Evolutionary conservation across 164 flowering plant species (phyloP).

Genomic region (Umbilicus rupestris): DNA sequence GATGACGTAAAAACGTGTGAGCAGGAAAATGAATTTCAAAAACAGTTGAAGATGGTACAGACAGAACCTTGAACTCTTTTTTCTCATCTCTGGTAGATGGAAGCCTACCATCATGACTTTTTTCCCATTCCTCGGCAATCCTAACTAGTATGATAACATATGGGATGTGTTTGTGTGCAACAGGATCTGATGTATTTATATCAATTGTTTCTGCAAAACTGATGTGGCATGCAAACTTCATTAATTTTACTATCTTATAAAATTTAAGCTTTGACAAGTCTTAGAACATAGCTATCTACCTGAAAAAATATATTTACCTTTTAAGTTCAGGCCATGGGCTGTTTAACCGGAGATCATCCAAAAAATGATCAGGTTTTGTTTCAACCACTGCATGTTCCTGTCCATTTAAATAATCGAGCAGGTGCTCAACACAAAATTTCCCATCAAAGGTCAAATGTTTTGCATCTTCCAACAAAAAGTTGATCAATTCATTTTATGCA

Average conservation of each 20-base stretch:
- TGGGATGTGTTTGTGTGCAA: slow-evolving; percentile 88
- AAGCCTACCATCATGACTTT: slow-evolving; percentile 52
- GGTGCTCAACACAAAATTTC: not conserved
- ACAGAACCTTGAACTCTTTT: slow-evolving; percentile 73
- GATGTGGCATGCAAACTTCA: not conserved
- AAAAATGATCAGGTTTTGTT: slow-evolving; percentile 96
- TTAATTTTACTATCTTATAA: not conserved
- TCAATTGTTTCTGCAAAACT: slow-evolving; percentile 74
- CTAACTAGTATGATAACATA: slow-evolving; percentile 89
- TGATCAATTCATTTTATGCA: no score
- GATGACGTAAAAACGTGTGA: not conserved
- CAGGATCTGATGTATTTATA: slow-evolving; percentile 62
- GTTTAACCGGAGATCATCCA: slow-evolving; percentile 85
- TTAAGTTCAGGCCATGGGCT: slow-evolving; percentile 96
- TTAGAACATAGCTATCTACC: not conserved
- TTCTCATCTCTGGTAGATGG: slow-evolving; percentile 93
- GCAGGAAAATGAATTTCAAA: not conserved
- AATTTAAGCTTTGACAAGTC: not conserved
- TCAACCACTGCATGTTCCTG: slow-evolving; percentile 94
- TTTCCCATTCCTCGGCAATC: slow-evolving; percentile 83
- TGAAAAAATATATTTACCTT: slow-evolving; percentile 26
- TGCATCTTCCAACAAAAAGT: no score
- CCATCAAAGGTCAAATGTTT: no score
- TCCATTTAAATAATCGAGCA: not conserved
- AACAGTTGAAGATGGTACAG: not conserved